A percentile compares a stretch with the other conserved stretches of the same genome.
phyloP scores from a whole-genome alignment of 768 basidiomycete genomes.

The Boletus sp. region DNA sequence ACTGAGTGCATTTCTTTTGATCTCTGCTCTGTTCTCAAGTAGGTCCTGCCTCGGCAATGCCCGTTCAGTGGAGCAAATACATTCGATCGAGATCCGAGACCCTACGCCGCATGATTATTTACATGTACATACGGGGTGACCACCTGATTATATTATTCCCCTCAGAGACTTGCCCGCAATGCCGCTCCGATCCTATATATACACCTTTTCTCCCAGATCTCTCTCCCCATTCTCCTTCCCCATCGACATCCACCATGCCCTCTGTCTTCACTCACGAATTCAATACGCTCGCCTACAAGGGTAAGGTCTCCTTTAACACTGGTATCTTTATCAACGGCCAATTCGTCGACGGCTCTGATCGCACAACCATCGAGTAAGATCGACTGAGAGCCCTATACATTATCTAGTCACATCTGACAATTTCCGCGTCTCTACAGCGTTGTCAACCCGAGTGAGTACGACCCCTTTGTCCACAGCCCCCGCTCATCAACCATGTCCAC shows the following conservation, averaged over 20 bases:
- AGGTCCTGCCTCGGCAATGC: too few species aligned
- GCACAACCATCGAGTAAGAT: slow-evolving; percentile 67
- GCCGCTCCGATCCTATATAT: slow-evolving; percentile 20
- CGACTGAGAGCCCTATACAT: background rate
- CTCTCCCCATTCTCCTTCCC: background rate
- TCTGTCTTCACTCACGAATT: slow-evolving; percentile 47
- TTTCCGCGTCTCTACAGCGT: slow-evolving; percentile 37
- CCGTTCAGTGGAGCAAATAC: too few species aligned
- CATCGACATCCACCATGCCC: slow-evolving; percentile 34
- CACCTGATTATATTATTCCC: too few species aligned
- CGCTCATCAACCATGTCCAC: background rate
- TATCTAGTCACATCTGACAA: background rate
- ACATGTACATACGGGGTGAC: background rate
- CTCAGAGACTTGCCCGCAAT: too few species aligned
- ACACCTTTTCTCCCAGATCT: background rate
- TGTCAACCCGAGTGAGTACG: slow-evolving; percentile 49
- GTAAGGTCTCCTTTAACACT: slow-evolving; percentile 52
- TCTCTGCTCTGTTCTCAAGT: too few species aligned
- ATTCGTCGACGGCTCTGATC: slow-evolving; percentile 54
- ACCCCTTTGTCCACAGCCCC: background rate
- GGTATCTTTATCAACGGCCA: slow-evolving; percentile 72
- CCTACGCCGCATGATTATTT: background rate
- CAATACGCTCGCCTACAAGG: slow-evolving; percentile 54
- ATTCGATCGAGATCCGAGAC: background rate
- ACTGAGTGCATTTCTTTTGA: too few species aligned